Conservation (phyloP, 1,284 basidiomycete species). For the Ustanciosporium gigantosporum region DNA sequence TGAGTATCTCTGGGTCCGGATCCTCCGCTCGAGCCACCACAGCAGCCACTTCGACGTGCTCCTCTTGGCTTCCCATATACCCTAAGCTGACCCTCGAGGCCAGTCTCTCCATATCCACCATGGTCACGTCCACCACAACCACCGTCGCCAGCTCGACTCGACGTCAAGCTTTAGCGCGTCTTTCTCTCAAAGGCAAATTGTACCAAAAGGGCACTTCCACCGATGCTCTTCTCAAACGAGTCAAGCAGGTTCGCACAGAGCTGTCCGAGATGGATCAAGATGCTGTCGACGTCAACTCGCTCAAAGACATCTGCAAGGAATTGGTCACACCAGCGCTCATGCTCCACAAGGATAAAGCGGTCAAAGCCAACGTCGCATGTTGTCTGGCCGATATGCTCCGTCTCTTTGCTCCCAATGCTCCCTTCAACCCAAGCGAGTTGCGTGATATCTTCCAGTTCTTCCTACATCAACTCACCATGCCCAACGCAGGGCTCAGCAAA, state of each 20-base stretch:
- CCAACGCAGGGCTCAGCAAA: slow-evolving; percentile 38
- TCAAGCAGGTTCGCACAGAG: slow-evolving; percentile 63
- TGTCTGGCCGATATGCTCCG: slow-evolving; percentile 91
- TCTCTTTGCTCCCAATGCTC: slow-evolving; percentile 94
- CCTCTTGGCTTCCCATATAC: no score
- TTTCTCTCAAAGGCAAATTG: slow-evolving; percentile 43
- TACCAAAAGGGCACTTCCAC: slow-evolving; percentile 42
- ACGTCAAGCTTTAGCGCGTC: slow-evolving; percentile 23
- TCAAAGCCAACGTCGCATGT: slow-evolving; percentile 90
- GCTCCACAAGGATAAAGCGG: slow-evolving; percentile 88
- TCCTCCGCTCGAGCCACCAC: no score
- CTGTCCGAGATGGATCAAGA: slow-evolving; percentile 88
- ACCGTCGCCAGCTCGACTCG: slow-evolving; percentile 19
- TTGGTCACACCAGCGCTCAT: slow-evolving; percentile 79
- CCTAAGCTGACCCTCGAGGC: no score
- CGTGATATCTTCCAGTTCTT: slow-evolving; percentile 67
- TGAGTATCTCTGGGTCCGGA: no score
- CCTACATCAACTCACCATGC: slow-evolving; percentile 48
- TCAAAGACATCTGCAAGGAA: slow-evolving; percentile 74
- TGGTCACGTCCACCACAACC: slow-evolving; percentile 1
- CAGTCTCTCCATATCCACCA: no score
- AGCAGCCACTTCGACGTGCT: no score
- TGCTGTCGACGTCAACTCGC: slow-evolving; percentile 72
- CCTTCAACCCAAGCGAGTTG: slow-evolving; percentile 84
- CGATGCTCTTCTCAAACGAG: slow-evolving; percentile 44